Percentiles rank a stretch among this genome's conserved stretches.
phyloP scores from a whole-genome alignment of 805 yeast species.

The Kockiozyma suomiensis region DNA sequence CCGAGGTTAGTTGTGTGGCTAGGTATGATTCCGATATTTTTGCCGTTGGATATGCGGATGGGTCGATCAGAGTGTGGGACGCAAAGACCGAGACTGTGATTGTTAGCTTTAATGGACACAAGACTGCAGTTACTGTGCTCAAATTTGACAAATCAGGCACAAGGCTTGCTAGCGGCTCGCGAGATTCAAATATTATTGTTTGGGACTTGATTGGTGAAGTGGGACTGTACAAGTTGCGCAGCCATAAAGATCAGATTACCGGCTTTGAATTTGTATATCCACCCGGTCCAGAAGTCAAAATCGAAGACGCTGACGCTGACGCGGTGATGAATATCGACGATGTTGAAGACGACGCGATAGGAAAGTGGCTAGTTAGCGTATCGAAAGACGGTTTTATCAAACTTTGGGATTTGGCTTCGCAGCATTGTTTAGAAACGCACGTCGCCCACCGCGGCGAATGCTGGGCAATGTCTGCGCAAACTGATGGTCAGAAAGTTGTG shows the following conservation, averaged over 20 bases:
- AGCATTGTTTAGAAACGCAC: constrained; percentile 92
- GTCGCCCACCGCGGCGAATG: constrained; percentile 92
- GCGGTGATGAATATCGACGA: constrained; percentile 2
- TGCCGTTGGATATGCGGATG: constrained; percentile 91
- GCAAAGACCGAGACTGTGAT: constrained; percentile 73
- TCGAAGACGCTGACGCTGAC: constrained; percentile 35
- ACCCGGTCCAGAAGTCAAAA: constrained; percentile 33
- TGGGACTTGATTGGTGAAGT: constrained; percentile 96
- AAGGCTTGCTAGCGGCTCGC: constrained; percentile 79
- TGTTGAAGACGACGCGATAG: constrained; percentile 45
- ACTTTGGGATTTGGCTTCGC: constrained; percentile 88
- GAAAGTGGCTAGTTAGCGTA: constrained; percentile 72
- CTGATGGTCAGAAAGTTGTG: constrained; percentile 42
- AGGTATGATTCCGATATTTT: constrained; percentile 65
- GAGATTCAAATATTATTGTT: constrained; percentile 77
- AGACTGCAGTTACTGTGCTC: constrained; percentile 69
- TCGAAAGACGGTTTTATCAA: constrained; percentile 91
- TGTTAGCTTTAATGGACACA: constrained; percentile 89
- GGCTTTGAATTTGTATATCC: constrained; percentile 59
- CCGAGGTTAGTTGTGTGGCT: constrained; percentile 63
- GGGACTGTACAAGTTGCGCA: constrained; percentile 81
- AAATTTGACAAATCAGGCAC: constrained; percentile 82
- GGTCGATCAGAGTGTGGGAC: constrained; percentile 91
- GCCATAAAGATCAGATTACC: constrained; percentile 88
- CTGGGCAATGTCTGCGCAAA: constrained; percentile 69